Conservation (phyloP, 257 asterid genomes). For the Eustoma russellianum region DNA sequence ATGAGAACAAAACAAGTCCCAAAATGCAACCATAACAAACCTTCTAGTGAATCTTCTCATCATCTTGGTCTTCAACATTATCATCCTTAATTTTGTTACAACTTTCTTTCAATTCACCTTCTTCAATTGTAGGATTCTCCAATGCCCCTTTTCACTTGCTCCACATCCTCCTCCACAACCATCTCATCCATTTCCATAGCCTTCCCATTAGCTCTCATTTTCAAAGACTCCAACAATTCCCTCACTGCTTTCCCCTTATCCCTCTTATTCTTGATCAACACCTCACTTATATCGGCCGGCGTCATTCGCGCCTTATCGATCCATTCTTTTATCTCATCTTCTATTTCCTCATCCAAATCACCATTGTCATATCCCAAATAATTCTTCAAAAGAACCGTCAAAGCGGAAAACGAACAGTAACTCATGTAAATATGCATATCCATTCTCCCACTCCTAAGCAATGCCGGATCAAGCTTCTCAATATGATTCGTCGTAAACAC, state of each 20-base stretch:
- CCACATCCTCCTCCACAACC: slow-evolving; percentile 26
- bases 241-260: slow-evolving; percentile 40
- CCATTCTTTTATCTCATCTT: slow-evolving; percentile 34
- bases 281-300: slow-evolving; percentile 90
- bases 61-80: neutral
- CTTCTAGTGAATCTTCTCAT: slow-evolving; percentile 2
- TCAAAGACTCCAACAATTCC: slow-evolving; percentile 48
- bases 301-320: slow-evolving; percentile 66
- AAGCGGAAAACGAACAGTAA: slow-evolving; percentile 48
- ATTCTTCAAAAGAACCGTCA: slow-evolving; percentile 64
- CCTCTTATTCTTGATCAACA: slow-evolving; percentile 67
- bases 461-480: slow-evolving; percentile 89
- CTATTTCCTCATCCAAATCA: slow-evolving; percentile 27
- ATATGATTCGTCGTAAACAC: slow-evolving; percentile 91
- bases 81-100: slow-evolving; percentile 14
- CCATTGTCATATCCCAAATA: slow-evolving; percentile 47
- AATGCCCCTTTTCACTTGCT: slow-evolving; percentile 56
- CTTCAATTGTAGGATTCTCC: slow-evolving; percentile 35
- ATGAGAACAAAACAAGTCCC: neutral
- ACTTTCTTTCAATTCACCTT: slow-evolving; percentile 14
- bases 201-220: slow-evolving; percentile 27
- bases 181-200: slow-evolving; percentile 1
- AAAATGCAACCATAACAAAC: neutral
- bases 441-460: slow-evolving; percentile 91
- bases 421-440: slow-evolving; percentile 95